phyloP scores from a whole-genome alignment of 1,284 basidiomycete genomes.

The Sphagnurus paluster region DNA sequence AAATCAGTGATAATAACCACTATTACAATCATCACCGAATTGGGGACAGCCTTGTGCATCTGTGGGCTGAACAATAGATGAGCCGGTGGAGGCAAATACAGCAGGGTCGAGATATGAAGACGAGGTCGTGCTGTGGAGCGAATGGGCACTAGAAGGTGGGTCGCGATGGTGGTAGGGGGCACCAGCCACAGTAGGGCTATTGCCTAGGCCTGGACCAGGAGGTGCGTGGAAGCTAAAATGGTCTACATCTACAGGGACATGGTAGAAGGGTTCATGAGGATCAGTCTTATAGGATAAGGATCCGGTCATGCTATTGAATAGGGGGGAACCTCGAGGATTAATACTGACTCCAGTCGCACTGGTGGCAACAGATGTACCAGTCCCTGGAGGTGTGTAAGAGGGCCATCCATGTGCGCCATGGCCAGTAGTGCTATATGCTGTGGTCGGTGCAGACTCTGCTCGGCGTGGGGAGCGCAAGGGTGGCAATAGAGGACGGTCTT shows the following conservation, averaged over 20 bases:
- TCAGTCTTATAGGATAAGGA: constrained; percentile 29
- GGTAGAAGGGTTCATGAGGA: constrained; percentile 41
- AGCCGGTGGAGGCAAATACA: constrained; percentile 23
- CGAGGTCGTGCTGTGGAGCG: constrained; percentile 18
- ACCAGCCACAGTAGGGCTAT: constrained; percentile 19
- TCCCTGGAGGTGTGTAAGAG: constrained; percentile 58
- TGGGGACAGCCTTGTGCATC: constrained; percentile 33
- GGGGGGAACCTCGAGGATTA: constrained; percentile 42
- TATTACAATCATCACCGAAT: constrained; percentile 37
- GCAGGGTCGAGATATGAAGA: constrained; percentile 28
- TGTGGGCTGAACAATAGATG: constrained; percentile 20
- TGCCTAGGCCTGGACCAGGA: constrained; percentile 26
- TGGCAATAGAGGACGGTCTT: constrained; percentile 38
- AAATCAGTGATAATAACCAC: constrained; percentile 34
- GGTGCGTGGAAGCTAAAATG: constrained; percentile 42
- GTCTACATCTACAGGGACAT: constrained; percentile 39
- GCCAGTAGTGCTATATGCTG: constrained; percentile 46
- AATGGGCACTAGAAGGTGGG: constrained; percentile 20
- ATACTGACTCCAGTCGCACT: constrained; percentile 40
- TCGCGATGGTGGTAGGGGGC: constrained; percentile 20
- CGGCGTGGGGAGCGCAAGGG: constrained; percentile 37
- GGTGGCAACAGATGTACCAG: constrained; percentile 45
- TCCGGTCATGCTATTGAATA: constrained; percentile 32
- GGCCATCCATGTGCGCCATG: constrained; percentile 49
- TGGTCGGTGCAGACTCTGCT: constrained; percentile 49